phyloP scores from a whole-genome alignment of 1,284 basidiomycete genomes.

The Exobasidium cylindrosporum region DNA sequence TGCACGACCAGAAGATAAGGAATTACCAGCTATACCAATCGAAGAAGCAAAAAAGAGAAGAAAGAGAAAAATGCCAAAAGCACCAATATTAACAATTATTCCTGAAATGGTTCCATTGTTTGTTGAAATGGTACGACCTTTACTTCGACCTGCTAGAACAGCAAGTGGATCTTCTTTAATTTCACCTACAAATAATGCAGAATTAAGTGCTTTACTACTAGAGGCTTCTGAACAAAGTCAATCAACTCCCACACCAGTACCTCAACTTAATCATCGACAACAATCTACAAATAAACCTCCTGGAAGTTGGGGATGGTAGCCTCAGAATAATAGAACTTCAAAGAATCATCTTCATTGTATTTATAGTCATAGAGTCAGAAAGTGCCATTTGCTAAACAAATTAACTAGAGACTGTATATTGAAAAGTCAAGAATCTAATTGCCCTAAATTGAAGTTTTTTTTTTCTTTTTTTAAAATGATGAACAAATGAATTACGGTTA shows the following conservation, averaged over 20 bases:
- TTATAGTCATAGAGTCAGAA: no score
- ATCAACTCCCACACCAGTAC: background rate
- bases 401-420: no score
- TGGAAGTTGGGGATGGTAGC: background rate
- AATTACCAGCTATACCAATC: slow-evolving; percentile 30
- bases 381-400: no score
- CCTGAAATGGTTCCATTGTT: slow-evolving; percentile 50
- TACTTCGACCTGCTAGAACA: slow-evolving; percentile 5
- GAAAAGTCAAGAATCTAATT: no score
- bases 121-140: slow-evolving; percentile 37
- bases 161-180: slow-evolving; percentile 2
- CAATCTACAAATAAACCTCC: background rate
- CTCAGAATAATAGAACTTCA: no score
- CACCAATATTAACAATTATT: slow-evolving; percentile 71
- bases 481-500: no score
- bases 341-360: no score
- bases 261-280: background rate
- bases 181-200: background rate
- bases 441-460: no score
- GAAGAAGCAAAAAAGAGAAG: slow-evolving; percentile 57
- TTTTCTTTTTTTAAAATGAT: no score
- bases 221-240: background rate
- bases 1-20: slow-evolving; percentile 22
- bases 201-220: background rate
- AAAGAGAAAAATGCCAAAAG: slow-evolving; percentile 61